Evolutionary conservation across 768 basidiomycete genomes (phyloP), one percentile per base, ranked within the genome.

Genomic region (Tylopilus vinaceipallidus): DNA sequence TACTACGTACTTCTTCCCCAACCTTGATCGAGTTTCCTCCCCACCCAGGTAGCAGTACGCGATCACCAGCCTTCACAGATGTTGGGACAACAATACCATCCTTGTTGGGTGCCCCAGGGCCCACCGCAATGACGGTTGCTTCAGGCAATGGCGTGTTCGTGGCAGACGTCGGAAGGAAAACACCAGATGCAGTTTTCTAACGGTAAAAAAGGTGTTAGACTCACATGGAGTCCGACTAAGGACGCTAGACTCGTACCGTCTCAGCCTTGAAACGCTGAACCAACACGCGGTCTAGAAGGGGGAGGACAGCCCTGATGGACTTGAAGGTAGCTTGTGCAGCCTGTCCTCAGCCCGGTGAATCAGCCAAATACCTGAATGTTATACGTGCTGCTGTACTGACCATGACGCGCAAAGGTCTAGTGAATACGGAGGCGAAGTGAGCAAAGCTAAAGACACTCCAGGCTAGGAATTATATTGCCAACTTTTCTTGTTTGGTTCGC

Each of bases 231-330:
- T 9, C 3, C 22, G 2, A 10, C 12, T 6, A 6, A 38, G 11
- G 4, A 39, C 10, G 4, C 36, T 7, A 33, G 11, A 49, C n/a
- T 75, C 88, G 53, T 63, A 98, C 95, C 8, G 92, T 91, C 59
- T 95, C 94, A 27, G 91, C 77, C 78, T 98, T 98, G 84, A 95
- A 95, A 49, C 95, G 82, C 74, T 98, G 95, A 53, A 98, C 94
- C 57, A 98, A 79, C 55, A 98, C 91, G 57, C 95, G 91, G 84
- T 98, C 95, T 48, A 98, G 76, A 43, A 98, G 82, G 53, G 95
- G 95, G 56, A 91, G 73, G 58, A 98, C 68, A 50, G 94, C 77
- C 75, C 81, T 90, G 81, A 98, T 98, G 57, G 84, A 86, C 74
- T 91, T 97, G 86, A 98, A 93, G 22, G 94, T 95, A 57, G 91